phyloP scores from a whole-genome alignment of 2,329 filamentous ascomycete species.

The Phyllosticta citrichinensis region DNA sequence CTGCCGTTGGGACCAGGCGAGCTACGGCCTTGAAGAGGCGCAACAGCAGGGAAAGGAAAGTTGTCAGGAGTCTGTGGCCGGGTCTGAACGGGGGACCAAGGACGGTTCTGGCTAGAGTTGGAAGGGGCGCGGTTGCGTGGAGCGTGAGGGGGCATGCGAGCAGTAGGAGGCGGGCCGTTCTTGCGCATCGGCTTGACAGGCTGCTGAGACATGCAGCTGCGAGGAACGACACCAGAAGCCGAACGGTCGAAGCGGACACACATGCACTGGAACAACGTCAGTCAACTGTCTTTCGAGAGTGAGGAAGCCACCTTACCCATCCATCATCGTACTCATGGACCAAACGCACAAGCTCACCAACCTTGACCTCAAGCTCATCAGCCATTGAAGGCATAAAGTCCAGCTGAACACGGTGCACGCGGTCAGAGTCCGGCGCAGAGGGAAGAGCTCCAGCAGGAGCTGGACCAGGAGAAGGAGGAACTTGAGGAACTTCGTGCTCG shows the following conservation, averaged over 20 bases:
- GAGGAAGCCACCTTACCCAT: conserved; percentile 59
- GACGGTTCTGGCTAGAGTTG: conserved; percentile 17
- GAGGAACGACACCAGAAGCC: conserved; percentile 83
- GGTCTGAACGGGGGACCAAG: conserved; percentile 21
- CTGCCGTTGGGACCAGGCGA: conserved; percentile 33
- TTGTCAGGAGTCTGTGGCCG: neutral
- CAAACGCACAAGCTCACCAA: conserved; percentile 77
- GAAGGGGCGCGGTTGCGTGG: conserved; percentile 21
- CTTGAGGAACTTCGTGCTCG: conserved; percentile 11
- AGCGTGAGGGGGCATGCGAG: conserved; percentile 44
- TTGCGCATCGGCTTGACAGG: conserved; percentile 75
- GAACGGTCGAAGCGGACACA: conserved; percentile 53
- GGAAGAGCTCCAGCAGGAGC: conserved; percentile 29
- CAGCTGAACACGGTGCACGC: conserved; percentile 84
- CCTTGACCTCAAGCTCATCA: conserved; percentile 74
- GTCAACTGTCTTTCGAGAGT: neutral
- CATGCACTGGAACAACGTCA: neutral
- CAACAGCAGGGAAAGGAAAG: neutral
- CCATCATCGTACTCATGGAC: conserved; percentile 97
- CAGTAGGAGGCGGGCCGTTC: conserved; percentile 37
- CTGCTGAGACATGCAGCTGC: conserved; percentile 85
- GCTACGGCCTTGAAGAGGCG: conserved; percentile 40
- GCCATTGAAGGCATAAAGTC: conserved; percentile 90
- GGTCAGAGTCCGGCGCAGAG: conserved; percentile 52
- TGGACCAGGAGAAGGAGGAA: conserved; percentile 36